Evolutionary conservation across 2,329 filamentous ascomycete species (phyloP).

Genomic region (Penicillium palitans): DNA sequence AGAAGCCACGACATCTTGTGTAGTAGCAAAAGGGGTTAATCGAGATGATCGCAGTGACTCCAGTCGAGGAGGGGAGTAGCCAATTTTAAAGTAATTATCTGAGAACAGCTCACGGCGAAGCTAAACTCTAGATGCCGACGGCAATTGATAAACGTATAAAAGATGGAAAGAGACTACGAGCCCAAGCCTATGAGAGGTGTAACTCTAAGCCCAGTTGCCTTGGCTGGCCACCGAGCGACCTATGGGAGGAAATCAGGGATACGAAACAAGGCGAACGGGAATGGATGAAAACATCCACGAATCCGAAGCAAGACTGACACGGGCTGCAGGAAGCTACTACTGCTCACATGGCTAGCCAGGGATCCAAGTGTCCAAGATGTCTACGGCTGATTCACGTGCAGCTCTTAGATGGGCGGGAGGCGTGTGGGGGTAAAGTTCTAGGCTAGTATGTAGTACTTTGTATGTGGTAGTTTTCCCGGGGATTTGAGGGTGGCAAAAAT

Average conservation of each 20-base stretch:
- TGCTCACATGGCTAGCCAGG: slow-evolving; percentile 4
- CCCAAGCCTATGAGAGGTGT: slow-evolving; percentile 6
- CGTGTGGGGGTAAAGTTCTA: slow-evolving; percentile 2
- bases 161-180: background rate
- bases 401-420: background rate
- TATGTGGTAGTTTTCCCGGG: background rate
- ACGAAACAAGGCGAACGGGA: slow-evolving; percentile 16
- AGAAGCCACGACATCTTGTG: slow-evolving; percentile 50
- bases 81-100: slow-evolving; percentile 4
- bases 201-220: slow-evolving; percentile 6
- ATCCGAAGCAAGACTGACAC: slow-evolving; percentile 13
- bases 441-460: background rate
- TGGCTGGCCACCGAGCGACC: slow-evolving; percentile 9
- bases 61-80: slow-evolving; percentile 10
- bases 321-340: background rate
- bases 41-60: slow-evolving; percentile 21
- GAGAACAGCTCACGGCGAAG: background rate
- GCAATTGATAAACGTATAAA: slow-evolving; percentile 8
- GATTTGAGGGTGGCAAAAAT: background rate
- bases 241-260: slow-evolving; percentile 3
- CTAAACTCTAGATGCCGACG: slow-evolving; percentile 3
- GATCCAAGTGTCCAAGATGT: background rate
- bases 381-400: background rate
- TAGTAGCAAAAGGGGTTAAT: background rate
- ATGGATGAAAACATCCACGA: slow-evolving; percentile 25